Evolutionary conservation across 2,329 filamentous ascomycete genomes (phyloP).

Genomic region (Sporothrix pseudoabietina): DNA sequence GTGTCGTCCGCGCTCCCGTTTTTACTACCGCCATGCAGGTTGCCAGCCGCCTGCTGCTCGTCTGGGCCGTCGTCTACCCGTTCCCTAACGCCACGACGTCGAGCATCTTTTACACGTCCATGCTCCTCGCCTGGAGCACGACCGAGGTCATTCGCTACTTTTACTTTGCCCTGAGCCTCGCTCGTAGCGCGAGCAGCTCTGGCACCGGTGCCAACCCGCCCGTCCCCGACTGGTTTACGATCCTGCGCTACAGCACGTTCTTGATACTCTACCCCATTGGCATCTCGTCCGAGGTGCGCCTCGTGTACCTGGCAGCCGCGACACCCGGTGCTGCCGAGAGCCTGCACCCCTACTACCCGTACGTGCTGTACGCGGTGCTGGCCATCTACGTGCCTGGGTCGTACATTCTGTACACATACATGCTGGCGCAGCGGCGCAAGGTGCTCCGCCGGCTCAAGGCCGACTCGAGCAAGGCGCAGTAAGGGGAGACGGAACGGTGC

Average conservation of each 20-base stretch:
- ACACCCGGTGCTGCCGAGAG: conserved; percentile 57
- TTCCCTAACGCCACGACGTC: conserved; percentile 66
- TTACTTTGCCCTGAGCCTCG: conserved; percentile 79
- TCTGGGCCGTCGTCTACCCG: conserved; percentile 78
- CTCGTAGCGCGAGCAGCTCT: conserved; percentile 42
- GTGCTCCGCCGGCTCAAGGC: conserved; percentile 66
- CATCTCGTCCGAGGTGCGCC: conserved; percentile 81
- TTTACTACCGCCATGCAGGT: conserved; percentile 90
- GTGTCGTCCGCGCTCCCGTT: conserved; percentile 82
- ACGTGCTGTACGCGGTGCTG: conserved; percentile 37
- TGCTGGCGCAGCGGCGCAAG: conserved; percentile 88
- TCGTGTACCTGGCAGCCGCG: conserved; percentile 70
- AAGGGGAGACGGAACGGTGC: conserved; percentile 27
- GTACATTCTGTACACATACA: conserved; percentile 88
- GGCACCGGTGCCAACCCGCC: conserved; percentile 46
- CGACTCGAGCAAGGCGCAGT: conserved; percentile 48
- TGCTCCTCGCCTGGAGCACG: conserved; percentile 84
- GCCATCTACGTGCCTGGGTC: conserved; percentile 52
- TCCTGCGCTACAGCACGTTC: conserved; percentile 91
- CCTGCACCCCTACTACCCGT: conserved; percentile 55
- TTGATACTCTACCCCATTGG: conserved; percentile 90
- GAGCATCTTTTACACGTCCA: conserved; percentile 67
- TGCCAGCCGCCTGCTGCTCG: conserved; percentile 79
- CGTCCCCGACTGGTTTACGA: conserved; percentile 59
- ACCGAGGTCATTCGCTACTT: conserved; percentile 93